A percentile compares a stretch with the other conserved stretches of the same genome.
Evolutionary conservation across 1,284 basidiomycete species (phyloP).

Genomic region (Naganishia sp.): DNA sequence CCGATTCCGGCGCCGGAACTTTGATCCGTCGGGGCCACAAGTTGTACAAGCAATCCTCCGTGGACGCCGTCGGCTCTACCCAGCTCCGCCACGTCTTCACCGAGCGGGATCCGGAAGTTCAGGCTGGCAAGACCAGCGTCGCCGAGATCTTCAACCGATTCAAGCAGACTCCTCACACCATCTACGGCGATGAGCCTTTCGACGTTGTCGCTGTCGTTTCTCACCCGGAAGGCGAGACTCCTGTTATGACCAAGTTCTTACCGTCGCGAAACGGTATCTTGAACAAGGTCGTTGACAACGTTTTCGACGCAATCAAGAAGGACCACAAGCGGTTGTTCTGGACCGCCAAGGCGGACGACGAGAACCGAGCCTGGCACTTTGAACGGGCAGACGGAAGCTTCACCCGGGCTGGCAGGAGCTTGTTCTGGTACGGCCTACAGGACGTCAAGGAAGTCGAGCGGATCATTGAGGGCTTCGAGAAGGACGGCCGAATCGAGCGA

Average conservation of each 20-base stretch:
- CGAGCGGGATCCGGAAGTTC: slow-evolving; percentile 91
- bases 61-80: slow-evolving; percentile 86
- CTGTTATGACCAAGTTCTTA: slow-evolving; percentile 90
- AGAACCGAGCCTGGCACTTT: slow-evolving; percentile 96
- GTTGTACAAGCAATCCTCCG: slow-evolving; percentile 81
- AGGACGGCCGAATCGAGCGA: slow-evolving; percentile 79
- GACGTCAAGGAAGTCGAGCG: slow-evolving; percentile 91
- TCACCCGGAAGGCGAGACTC: slow-evolving; percentile 83
- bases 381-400: slow-evolving; percentile 98
- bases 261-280: slow-evolving; percentile 83
- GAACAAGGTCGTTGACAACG: slow-evolving; percentile 95
- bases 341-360: slow-evolving; percentile 93
- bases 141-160: slow-evolving; percentile 84
- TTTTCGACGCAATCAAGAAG: slow-evolving; percentile 92
- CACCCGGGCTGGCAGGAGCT: slow-evolving; percentile 81
- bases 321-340: slow-evolving; percentile 95
- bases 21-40: slow-evolving; percentile 97
- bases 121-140: slow-evolving; percentile 79
- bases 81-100: slow-evolving; percentile 88
- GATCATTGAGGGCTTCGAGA: slow-evolving; percentile 79
- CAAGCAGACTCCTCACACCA: slow-evolving; percentile 79
- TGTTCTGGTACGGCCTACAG: slow-evolving; percentile 97
- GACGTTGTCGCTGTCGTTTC: slow-evolving; percentile 94
- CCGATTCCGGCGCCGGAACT: slow-evolving; percentile 95
- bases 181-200: slow-evolving; percentile 96